These are phyloP conservation scores for Escovopsis sp. DNA, from an alignment of 2,329 filamentous ascomycete genomes.

Conservation along the genomic window DNA sequence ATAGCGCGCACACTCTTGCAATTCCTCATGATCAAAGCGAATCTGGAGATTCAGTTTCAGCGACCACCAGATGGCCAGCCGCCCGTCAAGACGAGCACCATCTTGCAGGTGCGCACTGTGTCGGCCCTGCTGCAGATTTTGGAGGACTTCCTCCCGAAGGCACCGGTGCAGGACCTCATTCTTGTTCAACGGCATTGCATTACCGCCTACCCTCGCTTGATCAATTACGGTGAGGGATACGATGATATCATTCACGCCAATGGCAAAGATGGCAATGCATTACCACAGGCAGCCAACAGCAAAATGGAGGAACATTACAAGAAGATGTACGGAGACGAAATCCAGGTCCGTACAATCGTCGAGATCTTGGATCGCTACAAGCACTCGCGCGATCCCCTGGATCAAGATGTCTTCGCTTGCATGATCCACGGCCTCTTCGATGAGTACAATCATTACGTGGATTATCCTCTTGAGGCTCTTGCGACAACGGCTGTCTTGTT, in stretches of 20 bases:
- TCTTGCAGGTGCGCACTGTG: constrained; percentile 73
- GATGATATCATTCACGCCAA: constrained; percentile 86
- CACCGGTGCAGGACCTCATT: constrained; percentile 53
- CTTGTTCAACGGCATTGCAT: constrained; percentile 76
- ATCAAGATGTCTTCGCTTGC: constrained; percentile 92
- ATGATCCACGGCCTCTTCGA: constrained; percentile 98
- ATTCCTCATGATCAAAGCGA: constrained; percentile 73
- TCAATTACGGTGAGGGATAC: constrained; percentile 89
- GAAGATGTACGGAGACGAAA: constrained; percentile 89
- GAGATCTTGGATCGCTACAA: constrained; percentile 78
- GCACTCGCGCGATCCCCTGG: constrained; percentile 63
- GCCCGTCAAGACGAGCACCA: constrained; percentile 47
- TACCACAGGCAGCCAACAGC: constrained; percentile 64
- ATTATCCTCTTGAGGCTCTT: constrained; percentile 90
- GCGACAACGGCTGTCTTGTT: constrained; percentile 94
- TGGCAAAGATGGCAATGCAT: constrained; percentile 63
- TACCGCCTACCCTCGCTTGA: constrained; percentile 80
- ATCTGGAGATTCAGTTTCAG: constrained; percentile 63
- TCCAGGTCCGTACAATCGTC: constrained; percentile 75
- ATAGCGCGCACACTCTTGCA: constrained; percentile 60
- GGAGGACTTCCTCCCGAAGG: constrained; percentile 50
- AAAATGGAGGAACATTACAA: constrained; percentile 98
- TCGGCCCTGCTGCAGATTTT: constrained; percentile 66
- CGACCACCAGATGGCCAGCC: constrained; percentile 49
- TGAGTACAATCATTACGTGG: constrained; percentile 88